phyloP scores from a whole-genome alignment of 148 eudicot species.

The Camellia japonica region DNA sequence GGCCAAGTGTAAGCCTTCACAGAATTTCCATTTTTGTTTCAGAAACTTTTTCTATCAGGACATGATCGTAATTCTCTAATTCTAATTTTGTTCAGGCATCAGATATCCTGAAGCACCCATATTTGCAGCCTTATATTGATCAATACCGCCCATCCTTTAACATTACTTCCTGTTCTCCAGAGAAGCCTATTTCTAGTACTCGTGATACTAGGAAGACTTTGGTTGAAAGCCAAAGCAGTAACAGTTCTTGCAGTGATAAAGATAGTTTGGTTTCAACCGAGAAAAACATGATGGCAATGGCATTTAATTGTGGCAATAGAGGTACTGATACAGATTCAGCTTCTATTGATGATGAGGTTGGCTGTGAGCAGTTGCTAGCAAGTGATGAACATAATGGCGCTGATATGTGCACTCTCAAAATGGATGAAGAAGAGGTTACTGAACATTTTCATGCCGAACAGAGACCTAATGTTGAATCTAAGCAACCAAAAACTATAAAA shows the following conservation, averaged over 20 bases:
- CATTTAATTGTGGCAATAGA: slow-evolving; percentile 47
- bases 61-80: background rate
- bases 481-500: slow-evolving; percentile 65
- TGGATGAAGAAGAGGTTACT: slow-evolving; percentile 36
- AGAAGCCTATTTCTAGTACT: slow-evolving; percentile 45
- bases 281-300: slow-evolving; percentile 45
- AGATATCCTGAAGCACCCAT: slow-evolving; percentile 86
- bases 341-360: slow-evolving; percentile 57
- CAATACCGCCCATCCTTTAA: slow-evolving; percentile 50
- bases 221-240: slow-evolving; percentile 86
- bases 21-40: background rate
- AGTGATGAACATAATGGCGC: slow-evolving; percentile 37
- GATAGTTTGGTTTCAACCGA: slow-evolving; percentile 70
- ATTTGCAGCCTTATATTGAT: slow-evolving; percentile 84
- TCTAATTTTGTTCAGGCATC: slow-evolving; percentile 60
- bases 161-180: slow-evolving; percentile 40
- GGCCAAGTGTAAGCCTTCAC: slow-evolving; percentile 60
- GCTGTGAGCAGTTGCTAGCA: slow-evolving; percentile 29
- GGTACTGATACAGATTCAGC: slow-evolving; percentile 49
- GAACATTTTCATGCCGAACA: slow-evolving; percentile 46
- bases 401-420: slow-evolving; percentile 24
- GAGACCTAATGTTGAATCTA: slow-evolving; percentile 36
- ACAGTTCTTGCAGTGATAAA: slow-evolving; percentile 88
- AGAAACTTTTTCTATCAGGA: background rate
- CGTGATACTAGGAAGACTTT: slow-evolving; percentile 54